Evolutionary conservation across 768 basidiomycete genomes (phyloP).

Genomic region (Tubosaeta sp.): DNA sequence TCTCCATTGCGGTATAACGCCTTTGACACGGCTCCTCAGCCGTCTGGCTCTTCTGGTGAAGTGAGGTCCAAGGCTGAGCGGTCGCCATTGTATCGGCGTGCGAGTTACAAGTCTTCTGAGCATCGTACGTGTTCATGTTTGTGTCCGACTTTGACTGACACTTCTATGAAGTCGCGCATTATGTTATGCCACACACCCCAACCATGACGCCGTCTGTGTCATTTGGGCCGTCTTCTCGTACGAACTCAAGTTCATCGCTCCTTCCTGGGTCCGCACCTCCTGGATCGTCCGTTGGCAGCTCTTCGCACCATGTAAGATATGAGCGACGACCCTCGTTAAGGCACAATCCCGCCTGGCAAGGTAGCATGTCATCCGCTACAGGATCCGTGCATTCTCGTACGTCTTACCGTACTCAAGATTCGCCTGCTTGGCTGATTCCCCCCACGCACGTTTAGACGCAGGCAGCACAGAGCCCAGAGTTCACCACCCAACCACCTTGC

Average conservation of each 20-base stretch:
- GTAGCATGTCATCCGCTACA: conserved; percentile 35
- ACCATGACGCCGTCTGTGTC: conserved; percentile 29
- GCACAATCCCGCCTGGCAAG: conserved; percentile 46
- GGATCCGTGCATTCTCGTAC: conserved; percentile 40
- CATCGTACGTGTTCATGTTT: conserved; percentile 36
- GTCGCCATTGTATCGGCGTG: conserved; percentile 37
- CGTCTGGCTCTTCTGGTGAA: conserved; percentile 25
- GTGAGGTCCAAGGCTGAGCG: conserved; percentile 32
- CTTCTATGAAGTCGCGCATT: conserved; percentile 24
- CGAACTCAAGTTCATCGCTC: conserved; percentile 50
- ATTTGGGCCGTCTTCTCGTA: conserved; percentile 43
- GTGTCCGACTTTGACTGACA: background rate
- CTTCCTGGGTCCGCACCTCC: conserved; percentile 37
- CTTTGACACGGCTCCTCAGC: conserved; percentile 28
- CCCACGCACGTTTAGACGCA: conserved; percentile 9
- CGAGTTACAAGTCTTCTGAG: conserved; percentile 42
- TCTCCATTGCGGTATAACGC: conserved; percentile 41
- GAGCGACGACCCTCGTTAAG: conserved; percentile 46
- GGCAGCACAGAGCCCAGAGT: conserved; percentile 24
- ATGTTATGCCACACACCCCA: conserved; percentile 29
- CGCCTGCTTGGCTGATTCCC: conserved; percentile 5
- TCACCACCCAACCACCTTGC: conserved; percentile 34
- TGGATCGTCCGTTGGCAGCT: conserved; percentile 38
- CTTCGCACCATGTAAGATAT: conserved; percentile 34
- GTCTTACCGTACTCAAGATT: conserved; percentile 15